Percentiles rank a stretch among this genome's conserved stretches.
Conservation (phyloP, 352 stramenopile species). For the Elongisporangium senticosum region DNA sequence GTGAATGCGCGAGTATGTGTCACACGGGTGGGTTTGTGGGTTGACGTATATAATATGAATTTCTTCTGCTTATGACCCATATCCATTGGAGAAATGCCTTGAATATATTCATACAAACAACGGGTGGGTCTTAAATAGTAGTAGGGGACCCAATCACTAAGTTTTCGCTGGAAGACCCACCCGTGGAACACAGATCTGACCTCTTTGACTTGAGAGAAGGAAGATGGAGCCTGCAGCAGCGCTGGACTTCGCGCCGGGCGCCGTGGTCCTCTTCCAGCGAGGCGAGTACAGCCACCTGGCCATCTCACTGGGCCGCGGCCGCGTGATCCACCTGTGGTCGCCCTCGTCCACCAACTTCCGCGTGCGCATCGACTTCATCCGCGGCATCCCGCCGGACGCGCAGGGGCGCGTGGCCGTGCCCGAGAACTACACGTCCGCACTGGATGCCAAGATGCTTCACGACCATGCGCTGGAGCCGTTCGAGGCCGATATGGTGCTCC, state of each 20-base stretch:
- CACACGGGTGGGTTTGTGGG: not conserved
- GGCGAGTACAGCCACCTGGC: slow-evolving; percentile 60
- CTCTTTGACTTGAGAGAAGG: not conserved
- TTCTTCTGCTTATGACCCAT: not conserved
- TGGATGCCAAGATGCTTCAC: slow-evolving; percentile 47
- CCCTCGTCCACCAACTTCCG: slow-evolving; percentile 32
- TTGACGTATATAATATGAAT: too few species aligned
- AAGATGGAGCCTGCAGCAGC: slow-evolving; percentile 9
- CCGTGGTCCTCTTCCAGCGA: slow-evolving; percentile 64
- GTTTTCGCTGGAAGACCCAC: not conserved
- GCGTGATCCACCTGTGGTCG: slow-evolving; percentile 64
- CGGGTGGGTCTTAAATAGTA: too few species aligned
- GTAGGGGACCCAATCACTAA: too few species aligned
- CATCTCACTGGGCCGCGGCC: slow-evolving; percentile 37
- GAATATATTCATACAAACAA: too few species aligned
- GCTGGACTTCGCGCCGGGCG: slow-evolving; percentile 17
- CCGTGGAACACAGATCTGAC: not conserved
- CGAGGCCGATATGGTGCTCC: slow-evolving; percentile 31
- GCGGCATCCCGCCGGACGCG: slow-evolving; percentile 23
- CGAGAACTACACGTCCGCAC: slow-evolving; percentile 30
- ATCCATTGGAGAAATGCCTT: not conserved
- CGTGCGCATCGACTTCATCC: slow-evolving; percentile 59
- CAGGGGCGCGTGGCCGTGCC: slow-evolving; percentile 6
- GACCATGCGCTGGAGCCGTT: slow-evolving; percentile 37
- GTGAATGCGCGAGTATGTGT: not conserved